phyloP scores from a whole-genome alignment of 345 rosid genomes.

The Erucastrum elatum region DNA sequence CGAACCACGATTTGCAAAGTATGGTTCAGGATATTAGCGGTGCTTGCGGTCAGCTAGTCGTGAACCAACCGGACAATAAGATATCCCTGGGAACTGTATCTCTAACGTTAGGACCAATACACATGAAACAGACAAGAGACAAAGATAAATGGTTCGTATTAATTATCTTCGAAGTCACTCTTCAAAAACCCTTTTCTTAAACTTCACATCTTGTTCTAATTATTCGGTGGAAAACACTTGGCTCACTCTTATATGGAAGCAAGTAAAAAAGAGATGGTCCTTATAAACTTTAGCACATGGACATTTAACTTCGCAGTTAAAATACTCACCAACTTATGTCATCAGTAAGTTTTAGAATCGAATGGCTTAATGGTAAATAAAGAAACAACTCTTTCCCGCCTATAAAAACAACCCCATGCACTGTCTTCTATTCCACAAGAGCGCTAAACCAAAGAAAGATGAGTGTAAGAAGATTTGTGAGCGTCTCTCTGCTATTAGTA shows the following conservation, averaged over 20 bases:
- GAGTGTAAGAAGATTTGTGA: conserved; percentile 18
- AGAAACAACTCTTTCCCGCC: conserved; percentile 37
- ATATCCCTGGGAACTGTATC: conserved; percentile 28
- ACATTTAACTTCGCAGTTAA: not conserved
- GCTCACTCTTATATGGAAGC: not conserved
- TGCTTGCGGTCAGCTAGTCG: conserved; percentile 95
- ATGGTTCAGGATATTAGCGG: conserved; percentile 95
- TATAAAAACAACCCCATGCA: conserved; percentile 13
- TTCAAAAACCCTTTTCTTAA: conserved; percentile 26
- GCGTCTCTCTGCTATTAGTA: conserved; percentile 30
- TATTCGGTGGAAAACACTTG: not conserved
- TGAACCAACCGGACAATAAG: conserved; percentile 54
- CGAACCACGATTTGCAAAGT: conserved; percentile 82
- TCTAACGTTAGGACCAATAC: conserved; percentile 40
- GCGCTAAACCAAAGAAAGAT: conserved; percentile 12
- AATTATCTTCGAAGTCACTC: conserved; percentile 37
- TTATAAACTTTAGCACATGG: not conserved
- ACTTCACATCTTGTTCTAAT: conserved; percentile 19
- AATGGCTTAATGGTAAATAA: no score
- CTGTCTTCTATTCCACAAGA: conserved; percentile 18
- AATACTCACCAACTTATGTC: not conserved
- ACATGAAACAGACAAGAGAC: conserved; percentile 37
- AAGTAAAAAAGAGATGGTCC: no score
- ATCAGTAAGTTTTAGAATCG: not conserved
- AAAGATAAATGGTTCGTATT: conserved; percentile 25